phyloP scores from a whole-genome alignment of 164 flowering plant genomes.

The Amborella trichopoda region DNA sequence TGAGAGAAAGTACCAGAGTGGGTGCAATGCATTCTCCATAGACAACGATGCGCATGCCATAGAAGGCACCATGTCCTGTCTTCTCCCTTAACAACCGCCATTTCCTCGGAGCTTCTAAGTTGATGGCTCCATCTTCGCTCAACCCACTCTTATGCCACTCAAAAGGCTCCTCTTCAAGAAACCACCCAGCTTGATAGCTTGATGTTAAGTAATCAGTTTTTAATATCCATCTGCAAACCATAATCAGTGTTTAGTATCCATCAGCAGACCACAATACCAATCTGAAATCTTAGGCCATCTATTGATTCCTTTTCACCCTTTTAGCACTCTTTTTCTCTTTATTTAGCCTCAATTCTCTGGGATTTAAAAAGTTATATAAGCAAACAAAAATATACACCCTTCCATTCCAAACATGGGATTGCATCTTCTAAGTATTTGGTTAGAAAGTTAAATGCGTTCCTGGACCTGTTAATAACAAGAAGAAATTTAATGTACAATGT shows the following conservation, averaged over 20 bases:
- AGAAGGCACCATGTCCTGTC: constrained; percentile 92
- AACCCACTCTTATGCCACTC: constrained; percentile 81
- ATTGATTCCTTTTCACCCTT: too few relatives aligned
- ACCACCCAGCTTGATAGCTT: constrained; percentile 56
- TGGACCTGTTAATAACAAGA: too few relatives aligned
- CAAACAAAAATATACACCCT: too few relatives aligned
- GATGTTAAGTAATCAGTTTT: constrained; percentile 76
- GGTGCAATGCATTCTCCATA: constrained; percentile 94
- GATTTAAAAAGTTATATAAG: too few relatives aligned
- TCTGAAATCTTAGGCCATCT: too few relatives aligned
- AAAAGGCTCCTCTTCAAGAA: constrained; percentile 71
- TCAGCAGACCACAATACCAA: too few relatives aligned
- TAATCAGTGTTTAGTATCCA: background rate
- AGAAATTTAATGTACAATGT: too few relatives aligned
- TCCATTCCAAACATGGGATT: too few relatives aligned
- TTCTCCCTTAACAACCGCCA: constrained; percentile 84
- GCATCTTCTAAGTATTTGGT: too few relatives aligned
- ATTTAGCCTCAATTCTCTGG: too few relatives aligned
- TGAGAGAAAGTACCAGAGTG: constrained; percentile 91
- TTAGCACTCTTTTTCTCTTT: too few relatives aligned
- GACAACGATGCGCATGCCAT: constrained; percentile 71
- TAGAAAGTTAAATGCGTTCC: too few relatives aligned
- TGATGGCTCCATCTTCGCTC: constrained; percentile 77
- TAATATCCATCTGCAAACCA: constrained; percentile 77
- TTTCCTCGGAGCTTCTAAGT: constrained; percentile 87